Evolutionary conservation across 176 grass and related monocot genomes (phyloP).

Genomic region (Zizania latifolia): DNA sequence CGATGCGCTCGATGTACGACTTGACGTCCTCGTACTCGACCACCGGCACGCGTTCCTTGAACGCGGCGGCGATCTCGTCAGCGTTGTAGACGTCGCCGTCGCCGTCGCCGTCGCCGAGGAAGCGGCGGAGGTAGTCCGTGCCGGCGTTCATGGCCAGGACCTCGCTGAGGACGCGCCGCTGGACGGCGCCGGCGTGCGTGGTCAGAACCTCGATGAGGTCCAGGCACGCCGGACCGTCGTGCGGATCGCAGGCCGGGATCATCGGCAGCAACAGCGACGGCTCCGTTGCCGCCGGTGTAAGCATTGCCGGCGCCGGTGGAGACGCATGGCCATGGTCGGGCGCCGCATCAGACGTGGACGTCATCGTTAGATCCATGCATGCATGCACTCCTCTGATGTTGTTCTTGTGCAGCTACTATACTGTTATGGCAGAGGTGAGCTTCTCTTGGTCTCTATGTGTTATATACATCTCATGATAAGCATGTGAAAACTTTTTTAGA

Average conservation of each 20-base stretch:
- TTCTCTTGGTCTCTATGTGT: conserved; percentile 20
- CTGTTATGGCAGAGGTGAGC: conserved; percentile 30
- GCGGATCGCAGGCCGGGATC: conserved; percentile 45
- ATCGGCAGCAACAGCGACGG: conserved; percentile 7
- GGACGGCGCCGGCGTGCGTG: conserved; percentile 42
- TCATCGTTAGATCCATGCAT: conserved; percentile 47
- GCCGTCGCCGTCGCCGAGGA: conserved; percentile 17
- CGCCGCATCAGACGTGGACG: conserved; percentile 10
- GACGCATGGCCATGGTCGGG: not conserved
- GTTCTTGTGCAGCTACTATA: conserved; percentile 5
- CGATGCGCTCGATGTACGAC: conserved; percentile 65
- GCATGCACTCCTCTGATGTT: not conserved
- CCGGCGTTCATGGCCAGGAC: conserved; percentile 48
- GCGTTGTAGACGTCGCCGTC: too few species aligned
- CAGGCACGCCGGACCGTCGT: conserved; percentile 42
- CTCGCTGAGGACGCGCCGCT: conserved; percentile 48
- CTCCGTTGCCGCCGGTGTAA: not conserved
- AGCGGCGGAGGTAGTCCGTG: conserved; percentile 59
- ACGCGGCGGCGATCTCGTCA: conserved; percentile 15
- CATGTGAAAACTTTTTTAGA: not conserved
- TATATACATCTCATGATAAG: not conserved
- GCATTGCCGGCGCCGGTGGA: not conserved
- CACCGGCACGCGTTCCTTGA: conserved; percentile 55
- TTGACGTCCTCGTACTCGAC: conserved; percentile 74
- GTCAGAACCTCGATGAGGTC: conserved; percentile 61